Base-by-base conservation (phyloP, 2,329 filamentous ascomycete species). In the Claviceps quebecensis region DNA sequence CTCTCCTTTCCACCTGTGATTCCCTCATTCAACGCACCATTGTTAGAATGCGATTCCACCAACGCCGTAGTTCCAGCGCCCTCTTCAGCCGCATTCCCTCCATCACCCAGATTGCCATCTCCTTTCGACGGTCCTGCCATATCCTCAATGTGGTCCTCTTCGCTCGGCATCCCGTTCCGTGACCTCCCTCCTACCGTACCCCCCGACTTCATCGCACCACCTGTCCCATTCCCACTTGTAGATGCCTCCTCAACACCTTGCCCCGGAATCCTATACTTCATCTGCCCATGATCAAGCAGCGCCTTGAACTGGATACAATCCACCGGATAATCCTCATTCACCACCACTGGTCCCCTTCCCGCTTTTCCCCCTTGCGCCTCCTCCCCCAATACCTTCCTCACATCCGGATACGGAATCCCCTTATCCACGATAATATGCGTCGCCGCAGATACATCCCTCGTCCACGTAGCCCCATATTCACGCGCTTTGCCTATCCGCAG, bases 361-460 rank as follows among this genome's bases (percentile, higher is more conserved):
- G 19, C 19, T 16, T 23, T 14, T 1, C 3, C 9, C 5, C 17
- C 40, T 19, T 9, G 8, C 54, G 8, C 56, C 53, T 22, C 48
- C 58, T 37, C 44, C 59, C n/a, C 55, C 54, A 34, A 60, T 34
- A 77, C 72, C 11, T 67, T 70, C 51, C 82, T 63, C 6, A 95
- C 70, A 52, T 89, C 78, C 4, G 72, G 66, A 60, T 81, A 90
- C 0, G 69, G 69, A 48, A 93, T 67, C 1, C 67, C 67, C 56
- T 80, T 83, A 61, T 96, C 90, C 1, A 88, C 83, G 53, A 97
- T 75, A 47, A 95, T 70, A 67, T 95, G 87, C 0, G 85, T 94
- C 16, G 93, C 77, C 22, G 67, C 66, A 0, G 57, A 65, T 61
- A 83, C 78, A 0, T 72, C 67, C 48, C 74, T 75, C 29, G 80